phyloP scores from a whole-genome alignment of 78 protist species.

The Bigelowiella natans region DNA sequence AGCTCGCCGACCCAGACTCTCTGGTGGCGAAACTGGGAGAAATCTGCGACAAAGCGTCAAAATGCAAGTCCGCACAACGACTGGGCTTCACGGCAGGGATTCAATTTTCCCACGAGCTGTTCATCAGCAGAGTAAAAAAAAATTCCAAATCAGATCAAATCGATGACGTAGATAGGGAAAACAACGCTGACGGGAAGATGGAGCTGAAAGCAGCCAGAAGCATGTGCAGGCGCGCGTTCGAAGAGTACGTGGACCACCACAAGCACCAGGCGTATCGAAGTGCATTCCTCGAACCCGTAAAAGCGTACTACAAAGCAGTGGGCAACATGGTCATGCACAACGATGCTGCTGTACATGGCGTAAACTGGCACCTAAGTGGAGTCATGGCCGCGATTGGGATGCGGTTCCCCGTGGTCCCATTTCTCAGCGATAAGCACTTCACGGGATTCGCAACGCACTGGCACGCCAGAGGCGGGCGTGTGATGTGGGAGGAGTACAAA shows the following conservation, averaged over 20 bases:
- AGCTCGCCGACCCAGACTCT: not conserved
- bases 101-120: not conserved
- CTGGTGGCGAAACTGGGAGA: not conserved
- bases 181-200: too few relatives aligned
- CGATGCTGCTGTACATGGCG: not conserved
- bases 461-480: not conserved
- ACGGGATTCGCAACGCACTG: not conserved
- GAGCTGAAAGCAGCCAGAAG: not conserved
- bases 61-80: not conserved
- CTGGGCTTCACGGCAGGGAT: not conserved
- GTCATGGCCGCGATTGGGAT: not conserved
- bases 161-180: not conserved
- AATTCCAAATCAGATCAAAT: not conserved
- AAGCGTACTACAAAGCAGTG: not conserved
- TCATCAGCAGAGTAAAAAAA: not conserved
- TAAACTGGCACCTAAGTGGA: not conserved
- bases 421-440: not conserved
- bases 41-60: not conserved
- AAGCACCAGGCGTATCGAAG: not conserved
- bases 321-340: not conserved
- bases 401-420: not conserved
- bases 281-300: not conserved
- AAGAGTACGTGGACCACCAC: not conserved
- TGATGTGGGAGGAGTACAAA: not conserved
- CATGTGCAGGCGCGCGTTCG: not conserved